Conservation (phyloP, 2,329 filamentous ascomycete species). For the Microascus cirrosus region DNA sequence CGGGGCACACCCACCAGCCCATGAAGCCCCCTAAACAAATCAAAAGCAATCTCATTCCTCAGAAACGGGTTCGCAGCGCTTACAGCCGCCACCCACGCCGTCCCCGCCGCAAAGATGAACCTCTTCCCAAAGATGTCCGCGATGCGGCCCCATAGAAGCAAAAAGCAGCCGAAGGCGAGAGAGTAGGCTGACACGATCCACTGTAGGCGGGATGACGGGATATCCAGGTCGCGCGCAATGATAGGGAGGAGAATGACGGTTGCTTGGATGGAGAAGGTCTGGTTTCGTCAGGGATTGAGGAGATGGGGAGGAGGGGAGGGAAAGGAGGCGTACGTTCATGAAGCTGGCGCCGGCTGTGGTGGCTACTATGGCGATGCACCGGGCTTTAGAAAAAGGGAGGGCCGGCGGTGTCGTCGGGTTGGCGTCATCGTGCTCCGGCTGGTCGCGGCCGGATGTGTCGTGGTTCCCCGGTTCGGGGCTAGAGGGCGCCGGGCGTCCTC, state of each 20-base stretch:
- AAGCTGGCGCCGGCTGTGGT: slow-evolving; percentile 45
- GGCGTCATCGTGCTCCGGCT: neutral
- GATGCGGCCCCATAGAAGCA: slow-evolving; percentile 56
- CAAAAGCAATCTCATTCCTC: slow-evolving; percentile 55
- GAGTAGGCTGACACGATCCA: slow-evolving; percentile 59
- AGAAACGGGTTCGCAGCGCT: slow-evolving; percentile 53
- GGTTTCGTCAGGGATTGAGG: neutral
- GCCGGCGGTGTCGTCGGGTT: neutral
- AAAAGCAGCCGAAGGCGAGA: slow-evolving; percentile 55
- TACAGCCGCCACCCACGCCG: slow-evolving; percentile 48
- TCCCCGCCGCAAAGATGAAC: slow-evolving; percentile 52
- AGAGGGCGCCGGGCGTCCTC: neutral
- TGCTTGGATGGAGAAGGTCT: slow-evolving; percentile 47
- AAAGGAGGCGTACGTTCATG: slow-evolving; percentile 30
- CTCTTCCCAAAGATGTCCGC: slow-evolving; percentile 58
- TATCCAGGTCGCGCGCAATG: slow-evolving; percentile 43
- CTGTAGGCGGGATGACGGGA: slow-evolving; percentile 48
- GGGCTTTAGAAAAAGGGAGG: slow-evolving; percentile 33
- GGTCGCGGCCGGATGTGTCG: no score
- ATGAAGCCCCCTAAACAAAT: slow-evolving; percentile 55
- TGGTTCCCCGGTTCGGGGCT: no score
- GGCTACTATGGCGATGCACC: slow-evolving; percentile 40
- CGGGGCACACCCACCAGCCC: slow-evolving; percentile 35
- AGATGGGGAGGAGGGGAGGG: neutral
- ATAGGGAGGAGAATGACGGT: slow-evolving; percentile 52